phyloP scores from a whole-genome alignment of 495 filamentous ascomycete species.

The Trichoderma virens region DNA sequence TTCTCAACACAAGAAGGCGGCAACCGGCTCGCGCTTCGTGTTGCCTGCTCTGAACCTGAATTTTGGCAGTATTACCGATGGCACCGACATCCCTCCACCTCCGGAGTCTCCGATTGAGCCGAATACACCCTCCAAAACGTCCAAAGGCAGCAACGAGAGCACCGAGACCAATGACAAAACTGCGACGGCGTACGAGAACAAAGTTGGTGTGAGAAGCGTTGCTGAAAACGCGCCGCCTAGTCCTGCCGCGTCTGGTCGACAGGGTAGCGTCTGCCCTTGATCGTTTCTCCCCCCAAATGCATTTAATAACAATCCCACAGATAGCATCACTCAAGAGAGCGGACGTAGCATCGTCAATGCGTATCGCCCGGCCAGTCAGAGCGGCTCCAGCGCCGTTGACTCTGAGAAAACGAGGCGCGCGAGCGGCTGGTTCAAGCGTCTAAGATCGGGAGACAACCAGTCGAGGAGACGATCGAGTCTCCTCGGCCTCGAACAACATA shows the following conservation, averaged over 20 bases:
- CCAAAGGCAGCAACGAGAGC: slow-evolving; percentile 16
- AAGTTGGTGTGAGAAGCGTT: slow-evolving; percentile 29
- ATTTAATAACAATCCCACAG: slow-evolving; percentile 38
- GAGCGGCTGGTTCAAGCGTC: slow-evolving; percentile 42
- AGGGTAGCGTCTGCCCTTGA: slow-evolving; percentile 38
- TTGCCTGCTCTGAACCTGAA: slow-evolving; percentile 40
- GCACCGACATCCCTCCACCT: slow-evolving; percentile 50
- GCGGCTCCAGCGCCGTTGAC: slow-evolving; percentile 21
- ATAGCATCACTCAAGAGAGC: slow-evolving; percentile 18
- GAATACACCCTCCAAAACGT: slow-evolving; percentile 23
- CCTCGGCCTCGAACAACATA: slow-evolving; percentile 14
- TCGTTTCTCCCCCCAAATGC: slow-evolving; percentile 14
- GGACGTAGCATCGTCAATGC: neutral
- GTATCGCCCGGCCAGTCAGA: slow-evolving; percentile 30
- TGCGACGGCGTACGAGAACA: slow-evolving; percentile 27
- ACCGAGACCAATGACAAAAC: slow-evolving; percentile 21
- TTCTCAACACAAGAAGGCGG: neutral
- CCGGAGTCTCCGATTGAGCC: slow-evolving; percentile 40
- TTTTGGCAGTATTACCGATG: slow-evolving; percentile 47
- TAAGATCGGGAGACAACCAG: slow-evolving; percentile 28
- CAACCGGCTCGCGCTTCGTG: slow-evolving; percentile 31
- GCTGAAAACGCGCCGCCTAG: slow-evolving; percentile 37
- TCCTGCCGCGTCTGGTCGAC: slow-evolving; percentile 35
- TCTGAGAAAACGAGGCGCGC: slow-evolving; percentile 36
- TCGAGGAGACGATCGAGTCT: slow-evolving; percentile 23